These are phyloP conservation scores for Coniochaeta sp. DNA, from an alignment of 2,329 filamentous ascomycete genomes.

Conservation along the genomic window DNA sequence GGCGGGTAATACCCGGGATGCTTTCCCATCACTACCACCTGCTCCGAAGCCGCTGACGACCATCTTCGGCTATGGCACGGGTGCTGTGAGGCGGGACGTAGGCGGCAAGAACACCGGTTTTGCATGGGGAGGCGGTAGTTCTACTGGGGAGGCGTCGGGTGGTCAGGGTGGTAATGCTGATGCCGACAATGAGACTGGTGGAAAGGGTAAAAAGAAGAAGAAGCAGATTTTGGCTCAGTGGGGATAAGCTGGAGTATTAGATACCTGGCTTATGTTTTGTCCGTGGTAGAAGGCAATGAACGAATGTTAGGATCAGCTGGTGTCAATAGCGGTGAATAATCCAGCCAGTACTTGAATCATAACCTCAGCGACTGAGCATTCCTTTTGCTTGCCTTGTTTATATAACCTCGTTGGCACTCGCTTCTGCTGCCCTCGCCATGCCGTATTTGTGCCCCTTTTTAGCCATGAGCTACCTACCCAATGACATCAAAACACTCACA, in stretches of 20 bases:
- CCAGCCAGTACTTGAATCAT: neutral
- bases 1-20: constrained; percentile 44
- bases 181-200: constrained; percentile 16
- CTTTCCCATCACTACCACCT: constrained; percentile 76
- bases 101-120: constrained; percentile 40
- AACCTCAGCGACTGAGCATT: neutral
- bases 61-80: constrained; percentile 53
- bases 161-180: constrained; percentile 6
- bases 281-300: no score
- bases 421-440: no score
- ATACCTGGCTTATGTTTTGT: no score
- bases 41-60: constrained; percentile 63
- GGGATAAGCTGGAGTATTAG: constrained; percentile 36
- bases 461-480: no score
- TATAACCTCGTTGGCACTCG: no score
- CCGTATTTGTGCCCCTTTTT: no score
- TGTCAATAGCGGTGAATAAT: neutral
- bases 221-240: constrained; percentile 56
- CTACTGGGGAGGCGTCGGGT: constrained; percentile 7
- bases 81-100: constrained; percentile 48
- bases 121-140: constrained; percentile 36
- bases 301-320: no score
- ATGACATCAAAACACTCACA: no score
- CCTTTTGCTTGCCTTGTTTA: no score
- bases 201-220: constrained; percentile 52